These are phyloP conservation scores for Aspergillaceae sp. DNA, from an alignment of 2,329 filamentous ascomycete genomes.

Conservation along the genomic window DNA sequence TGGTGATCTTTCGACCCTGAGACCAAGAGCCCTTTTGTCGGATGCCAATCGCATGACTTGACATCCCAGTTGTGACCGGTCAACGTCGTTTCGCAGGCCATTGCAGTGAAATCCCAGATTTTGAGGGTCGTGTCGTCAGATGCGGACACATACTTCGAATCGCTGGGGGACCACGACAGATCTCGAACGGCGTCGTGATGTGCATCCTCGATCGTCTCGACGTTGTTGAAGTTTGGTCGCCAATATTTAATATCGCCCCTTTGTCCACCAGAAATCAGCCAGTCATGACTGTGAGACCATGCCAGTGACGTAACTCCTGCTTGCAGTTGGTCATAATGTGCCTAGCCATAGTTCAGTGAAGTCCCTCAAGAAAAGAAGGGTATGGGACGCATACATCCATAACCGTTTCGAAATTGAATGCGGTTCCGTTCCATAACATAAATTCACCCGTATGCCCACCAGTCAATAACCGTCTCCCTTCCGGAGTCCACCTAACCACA, in stretches of 20 bases:
- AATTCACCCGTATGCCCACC: slow-evolving; percentile 96
- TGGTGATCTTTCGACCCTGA: slow-evolving; percentile 97
- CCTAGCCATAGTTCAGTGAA: slow-evolving; percentile 34
- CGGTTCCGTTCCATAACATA: slow-evolving; percentile 96
- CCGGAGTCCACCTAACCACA: slow-evolving; percentile 93
- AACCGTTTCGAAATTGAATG: slow-evolving; percentile 98
- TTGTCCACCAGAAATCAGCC: slow-evolving; percentile 91
- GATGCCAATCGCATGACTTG: slow-evolving; percentile 96
- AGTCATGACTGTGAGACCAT: slow-evolving; percentile 94
- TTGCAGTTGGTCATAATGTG: slow-evolving; percentile 59
- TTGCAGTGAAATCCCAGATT: slow-evolving; percentile 90
- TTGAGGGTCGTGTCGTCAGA: slow-evolving; percentile 90
- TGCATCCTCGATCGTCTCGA: slow-evolving; percentile 77
- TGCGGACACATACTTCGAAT: slow-evolving; percentile 91
- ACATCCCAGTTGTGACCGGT: slow-evolving; percentile 97
- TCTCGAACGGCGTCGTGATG: slow-evolving; percentile 86
- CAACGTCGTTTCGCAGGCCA: slow-evolving; percentile 71
- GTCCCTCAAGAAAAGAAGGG: too few relatives aligned
- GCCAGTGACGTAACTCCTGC: slow-evolving; percentile 37
- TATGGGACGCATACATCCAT: slow-evolving; percentile 56
- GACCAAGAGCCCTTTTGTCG: slow-evolving; percentile 83
- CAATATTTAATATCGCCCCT: slow-evolving; percentile 96
- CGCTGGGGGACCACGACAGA: slow-evolving; percentile 84
- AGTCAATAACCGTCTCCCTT: slow-evolving; percentile 82
- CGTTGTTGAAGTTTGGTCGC: slow-evolving; percentile 98